Percentiles rank a stretch among this genome's conserved stretches.
phyloP scores from a whole-genome alignment of 1,139 yeast genomes.

The Nakaseomyces delphensis region DNA sequence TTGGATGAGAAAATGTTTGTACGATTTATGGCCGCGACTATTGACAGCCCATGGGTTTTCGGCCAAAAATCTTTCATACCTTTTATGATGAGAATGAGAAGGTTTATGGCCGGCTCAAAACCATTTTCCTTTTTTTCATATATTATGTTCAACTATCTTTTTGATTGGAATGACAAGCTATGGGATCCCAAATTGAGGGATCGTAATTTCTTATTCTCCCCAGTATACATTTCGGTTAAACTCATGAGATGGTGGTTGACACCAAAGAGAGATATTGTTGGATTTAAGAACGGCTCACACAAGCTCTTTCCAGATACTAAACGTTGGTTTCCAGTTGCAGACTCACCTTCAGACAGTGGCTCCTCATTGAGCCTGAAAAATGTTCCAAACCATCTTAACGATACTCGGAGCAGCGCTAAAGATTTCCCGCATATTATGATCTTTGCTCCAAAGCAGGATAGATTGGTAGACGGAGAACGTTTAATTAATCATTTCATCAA shows the following conservation, averaged over 20 bases:
- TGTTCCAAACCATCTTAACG: constrained; percentile 31
- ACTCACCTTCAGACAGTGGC: neutral
- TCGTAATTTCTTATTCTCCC: constrained; percentile 74
- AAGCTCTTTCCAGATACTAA: constrained; percentile 28
- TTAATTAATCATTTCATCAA: constrained; percentile 39
- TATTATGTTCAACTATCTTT: constrained; percentile 72
- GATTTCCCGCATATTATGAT: constrained; percentile 35
- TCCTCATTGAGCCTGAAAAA: constrained; percentile 9
- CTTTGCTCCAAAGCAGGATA: constrained; percentile 47
- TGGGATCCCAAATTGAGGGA: constrained; percentile 67
- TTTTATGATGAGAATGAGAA: constrained; percentile 45
- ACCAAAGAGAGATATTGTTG: constrained; percentile 19
- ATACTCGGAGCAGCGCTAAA: constrained; percentile 19
- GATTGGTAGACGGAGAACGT: constrained; percentile 51
- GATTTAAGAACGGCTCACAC: constrained; percentile 28
- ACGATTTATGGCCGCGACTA: constrained; percentile 32
- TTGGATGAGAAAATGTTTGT: constrained; percentile 52
- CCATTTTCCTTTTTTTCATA: constrained; percentile 61
- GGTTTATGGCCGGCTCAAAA: constrained; percentile 39
- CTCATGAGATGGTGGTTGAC: constrained; percentile 88
- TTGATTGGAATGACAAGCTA: constrained; percentile 73
- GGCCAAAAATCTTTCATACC: constrained; percentile 60
- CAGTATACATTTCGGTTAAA: constrained; percentile 69
- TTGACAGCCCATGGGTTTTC: constrained; percentile 42
- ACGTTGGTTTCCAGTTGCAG: constrained; percentile 27